Evolutionary conservation across 1,139 yeast genomes (phyloP).

Genomic region (Taphrina communis): DNA sequence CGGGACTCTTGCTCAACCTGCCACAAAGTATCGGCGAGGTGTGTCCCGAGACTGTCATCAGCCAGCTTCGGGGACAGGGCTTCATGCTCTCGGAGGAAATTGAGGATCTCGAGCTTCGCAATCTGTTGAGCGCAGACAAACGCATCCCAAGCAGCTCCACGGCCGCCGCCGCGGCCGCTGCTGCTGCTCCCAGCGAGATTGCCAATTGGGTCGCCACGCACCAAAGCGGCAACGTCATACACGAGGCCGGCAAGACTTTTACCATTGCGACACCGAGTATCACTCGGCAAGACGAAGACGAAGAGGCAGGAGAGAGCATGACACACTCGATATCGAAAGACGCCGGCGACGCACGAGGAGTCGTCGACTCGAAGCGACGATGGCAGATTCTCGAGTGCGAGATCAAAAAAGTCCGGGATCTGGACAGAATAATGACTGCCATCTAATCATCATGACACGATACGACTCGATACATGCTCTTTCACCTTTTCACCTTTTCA

Average conservation of each 20-base stretch:
- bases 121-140: conserved; percentile 4
- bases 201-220: conserved; percentile 26
- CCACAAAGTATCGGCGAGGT: conserved; percentile 20
- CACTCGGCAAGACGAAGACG: no score
- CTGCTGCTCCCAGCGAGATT: background rate
- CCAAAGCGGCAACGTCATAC: background rate
- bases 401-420: background rate
- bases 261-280: conserved; percentile 3
- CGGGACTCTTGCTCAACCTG: conserved; percentile 21
- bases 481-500: background rate
- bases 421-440: conserved; percentile 7
- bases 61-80: conserved; percentile 17
- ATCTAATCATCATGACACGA: no score
- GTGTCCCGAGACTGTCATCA: conserved; percentile 22
- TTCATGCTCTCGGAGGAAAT: conserved; percentile 22
- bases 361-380: background rate
- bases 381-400: conserved; percentile 16
- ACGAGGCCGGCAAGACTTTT: conserved; percentile 13
- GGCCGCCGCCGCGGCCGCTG: background rate
- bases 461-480: no score
- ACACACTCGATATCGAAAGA: background rate
- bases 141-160: background rate
- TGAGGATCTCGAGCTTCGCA: conserved; percentile 18
- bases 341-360: background rate
- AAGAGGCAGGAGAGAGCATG: background rate